These are phyloP conservation scores for Trichopus zeylanicus DNA, from an alignment of 116 monocot species.

Conservation along the genomic window DNA sequence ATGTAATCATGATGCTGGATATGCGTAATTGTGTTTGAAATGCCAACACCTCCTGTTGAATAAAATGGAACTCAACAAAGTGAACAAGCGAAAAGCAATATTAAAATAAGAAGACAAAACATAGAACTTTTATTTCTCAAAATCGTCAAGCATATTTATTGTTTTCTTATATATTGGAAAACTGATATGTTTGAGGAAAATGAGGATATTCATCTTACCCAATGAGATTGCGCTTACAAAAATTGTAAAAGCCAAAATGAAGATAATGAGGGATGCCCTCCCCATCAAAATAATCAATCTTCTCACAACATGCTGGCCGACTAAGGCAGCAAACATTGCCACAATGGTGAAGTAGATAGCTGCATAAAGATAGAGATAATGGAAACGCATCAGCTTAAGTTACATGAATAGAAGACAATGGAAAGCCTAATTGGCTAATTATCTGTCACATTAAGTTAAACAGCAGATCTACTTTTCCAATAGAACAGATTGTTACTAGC, in stretches of 20 bases:
- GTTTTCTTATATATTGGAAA: no score
- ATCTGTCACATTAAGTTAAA: not conserved
- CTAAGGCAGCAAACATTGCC: conserved; percentile 42
- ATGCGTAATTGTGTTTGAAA: conserved; percentile 40
- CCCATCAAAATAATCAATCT: conserved; percentile 51
- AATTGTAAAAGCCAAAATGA: conserved; percentile 62
- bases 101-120: no score
- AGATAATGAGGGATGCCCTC: conserved; percentile 72
- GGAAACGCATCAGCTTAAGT: not conserved
- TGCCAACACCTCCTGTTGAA: conserved; percentile 53
- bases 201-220: conserved; percentile 15
- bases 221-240: conserved; percentile 62
- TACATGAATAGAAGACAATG: not conserved
- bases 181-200: no score
- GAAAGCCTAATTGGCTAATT: not conserved
- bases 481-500: no score
- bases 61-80: not conserved
- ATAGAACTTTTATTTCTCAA: no score
- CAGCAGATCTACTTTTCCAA: not conserved
- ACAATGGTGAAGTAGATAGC: conserved; percentile 44
- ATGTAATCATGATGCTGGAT: conserved; percentile 48
- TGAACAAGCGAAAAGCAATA: not conserved
- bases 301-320: conserved; percentile 60
- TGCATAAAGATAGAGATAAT: conserved; percentile 18
- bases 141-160: no score